These are phyloP conservation scores for Aspergillus ostianus DNA, from an alignment of 495 filamentous ascomycete species.

Conservation along the genomic window DNA sequence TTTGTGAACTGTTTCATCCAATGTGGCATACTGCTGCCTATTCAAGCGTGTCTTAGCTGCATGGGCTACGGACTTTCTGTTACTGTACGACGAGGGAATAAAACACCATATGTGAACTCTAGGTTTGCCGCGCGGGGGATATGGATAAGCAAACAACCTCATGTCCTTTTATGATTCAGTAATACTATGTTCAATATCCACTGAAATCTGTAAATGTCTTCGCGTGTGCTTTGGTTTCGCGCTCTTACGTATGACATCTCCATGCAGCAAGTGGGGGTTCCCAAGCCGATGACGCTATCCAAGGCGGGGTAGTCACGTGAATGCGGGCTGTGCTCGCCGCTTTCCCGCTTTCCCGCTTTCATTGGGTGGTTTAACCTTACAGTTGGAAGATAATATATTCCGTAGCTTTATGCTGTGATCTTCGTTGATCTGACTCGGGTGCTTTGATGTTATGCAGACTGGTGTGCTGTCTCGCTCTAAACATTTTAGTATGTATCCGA, in stretches of 20 bases:
- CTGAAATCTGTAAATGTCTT: conserved; percentile 1
- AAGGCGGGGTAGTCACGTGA: conserved; percentile 21
- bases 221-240: no score
- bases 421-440: conserved; percentile 57
- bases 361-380: background rate
- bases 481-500: no score
- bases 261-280: conserved; percentile 3
- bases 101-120: background rate
- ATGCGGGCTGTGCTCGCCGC: background rate
- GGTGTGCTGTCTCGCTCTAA: no score
- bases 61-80: conserved; percentile 4
- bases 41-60: conserved; percentile 1
- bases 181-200: background rate
- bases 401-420: conserved; percentile 18
- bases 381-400: background rate
- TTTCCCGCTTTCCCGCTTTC: background rate
- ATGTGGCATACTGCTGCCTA: background rate
- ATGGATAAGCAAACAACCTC: background rate
- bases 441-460: no score
- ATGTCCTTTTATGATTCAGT: conserved; percentile 3
- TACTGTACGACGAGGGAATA: conserved; percentile 1
- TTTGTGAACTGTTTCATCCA: background rate
- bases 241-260: background rate
- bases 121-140: conserved; percentile 5
- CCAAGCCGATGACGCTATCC: conserved; percentile 15